phyloP scores from a whole-genome alignment of 352 stramenopile species.

The Blastocystis sp. region DNA sequence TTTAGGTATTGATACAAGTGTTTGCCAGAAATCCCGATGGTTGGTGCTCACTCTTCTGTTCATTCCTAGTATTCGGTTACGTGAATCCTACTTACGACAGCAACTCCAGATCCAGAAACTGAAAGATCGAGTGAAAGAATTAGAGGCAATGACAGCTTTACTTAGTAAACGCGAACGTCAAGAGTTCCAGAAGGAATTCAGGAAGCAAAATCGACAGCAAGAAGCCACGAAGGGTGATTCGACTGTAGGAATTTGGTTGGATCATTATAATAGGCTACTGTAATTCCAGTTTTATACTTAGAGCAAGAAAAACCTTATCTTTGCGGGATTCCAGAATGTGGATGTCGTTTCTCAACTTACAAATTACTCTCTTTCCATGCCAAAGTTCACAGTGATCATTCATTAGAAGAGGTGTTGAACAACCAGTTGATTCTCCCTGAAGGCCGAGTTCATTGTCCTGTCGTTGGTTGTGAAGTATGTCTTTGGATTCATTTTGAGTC shows the following conservation, averaged over 20 bases:
- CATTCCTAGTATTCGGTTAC: conserved; percentile 33
- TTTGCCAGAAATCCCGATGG: conserved; percentile 49
- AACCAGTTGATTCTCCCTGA: conserved; percentile 44
- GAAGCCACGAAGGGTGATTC: neutral
- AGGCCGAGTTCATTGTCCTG: conserved; percentile 50
- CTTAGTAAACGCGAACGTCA: conserved; percentile 33
- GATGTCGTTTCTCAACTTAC: conserved; percentile 46
- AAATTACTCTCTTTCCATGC: conserved; percentile 41
- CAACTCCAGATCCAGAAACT: conserved; percentile 52
- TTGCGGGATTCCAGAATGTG: conserved; percentile 11
- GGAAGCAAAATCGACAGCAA: neutral
- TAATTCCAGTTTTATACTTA: conserved; percentile 38
- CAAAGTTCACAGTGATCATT: neutral
- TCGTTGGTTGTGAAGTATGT: conserved; percentile 35
- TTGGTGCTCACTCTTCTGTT: neutral
- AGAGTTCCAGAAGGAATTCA: conserved; percentile 48
- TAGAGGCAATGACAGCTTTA: conserved; percentile 32
- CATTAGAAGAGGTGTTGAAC: neutral
- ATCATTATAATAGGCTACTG: neutral
- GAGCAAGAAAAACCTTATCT: conserved; percentile 56
- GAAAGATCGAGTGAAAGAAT: conserved; percentile 40
- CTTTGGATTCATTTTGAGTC: neutral
- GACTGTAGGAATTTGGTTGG: neutral
- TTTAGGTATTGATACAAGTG: conserved; percentile 42
- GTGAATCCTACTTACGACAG: conserved; percentile 38